Evolutionary conservation across 306 rosid genomes (phyloP).

Genomic region (Crataegus laevigata): DNA sequence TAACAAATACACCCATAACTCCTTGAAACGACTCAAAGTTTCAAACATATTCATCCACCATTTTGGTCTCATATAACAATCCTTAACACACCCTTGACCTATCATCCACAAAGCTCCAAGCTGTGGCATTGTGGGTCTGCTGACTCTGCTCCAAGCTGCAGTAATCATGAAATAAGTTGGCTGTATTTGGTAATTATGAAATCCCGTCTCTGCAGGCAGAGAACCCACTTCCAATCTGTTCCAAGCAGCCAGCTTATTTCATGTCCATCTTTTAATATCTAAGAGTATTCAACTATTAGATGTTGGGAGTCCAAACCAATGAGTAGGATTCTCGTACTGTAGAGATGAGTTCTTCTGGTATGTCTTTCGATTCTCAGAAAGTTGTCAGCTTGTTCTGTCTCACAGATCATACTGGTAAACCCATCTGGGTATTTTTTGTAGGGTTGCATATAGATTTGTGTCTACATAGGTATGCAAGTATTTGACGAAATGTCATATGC

Average conservation of each 20-base stretch:
- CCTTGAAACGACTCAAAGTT: neutral
- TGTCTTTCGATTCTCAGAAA: neutral
- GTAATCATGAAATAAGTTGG: too few relatives aligned
- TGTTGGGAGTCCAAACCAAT: neutral
- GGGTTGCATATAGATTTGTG: neutral
- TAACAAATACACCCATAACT: neutral
- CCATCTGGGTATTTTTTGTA: neutral
- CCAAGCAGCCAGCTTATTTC: neutral
- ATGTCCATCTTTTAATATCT: neutral
- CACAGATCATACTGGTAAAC: neutral
- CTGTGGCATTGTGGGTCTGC: neutral
- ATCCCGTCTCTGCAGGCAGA: too few relatives aligned
- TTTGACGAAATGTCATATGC: neutral
- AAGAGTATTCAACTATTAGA: neutral
- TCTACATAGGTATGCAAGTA: neutral
- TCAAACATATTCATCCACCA: neutral
- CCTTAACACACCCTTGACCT: neutral
- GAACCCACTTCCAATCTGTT: too few relatives aligned
- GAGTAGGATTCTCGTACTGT: neutral
- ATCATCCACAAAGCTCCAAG: neutral
- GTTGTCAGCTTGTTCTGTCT: neutral
- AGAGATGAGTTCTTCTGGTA: neutral
- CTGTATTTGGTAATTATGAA: too few relatives aligned
- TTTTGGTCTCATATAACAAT: neutral
- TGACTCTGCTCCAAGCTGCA: neutral